These are phyloP conservation scores for Daldinia bambusicola DNA, from an alignment of 495 filamentous ascomycete genomes.

Conservation along the genomic window DNA sequence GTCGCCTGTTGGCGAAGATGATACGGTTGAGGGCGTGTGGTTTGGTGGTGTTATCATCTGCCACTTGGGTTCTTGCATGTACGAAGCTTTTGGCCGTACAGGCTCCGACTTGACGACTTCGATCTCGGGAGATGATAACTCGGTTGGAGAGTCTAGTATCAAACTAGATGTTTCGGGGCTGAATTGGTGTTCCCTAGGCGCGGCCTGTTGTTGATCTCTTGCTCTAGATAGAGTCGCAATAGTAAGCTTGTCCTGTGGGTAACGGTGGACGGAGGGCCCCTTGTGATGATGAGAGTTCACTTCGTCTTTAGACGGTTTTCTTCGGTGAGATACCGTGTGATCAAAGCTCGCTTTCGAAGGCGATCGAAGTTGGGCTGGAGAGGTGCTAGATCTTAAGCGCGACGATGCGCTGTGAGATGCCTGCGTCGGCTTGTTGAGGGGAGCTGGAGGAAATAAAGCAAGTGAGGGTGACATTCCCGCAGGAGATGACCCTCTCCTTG, in stretches of 20 bases:
- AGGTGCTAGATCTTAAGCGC: conserved; percentile 68
- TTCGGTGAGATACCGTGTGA: conserved; percentile 13
- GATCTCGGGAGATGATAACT: conserved; percentile 37
- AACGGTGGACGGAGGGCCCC: conserved; percentile 18
- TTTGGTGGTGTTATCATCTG: conserved; percentile 59
- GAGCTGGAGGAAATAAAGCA: conserved; percentile 70
- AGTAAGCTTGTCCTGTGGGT: conserved; percentile 40
- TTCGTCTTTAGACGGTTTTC: conserved; percentile 10
- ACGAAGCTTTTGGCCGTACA: conserved; percentile 44
- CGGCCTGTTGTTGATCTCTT: conserved; percentile 28
- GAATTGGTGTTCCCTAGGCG: conserved; percentile 46
- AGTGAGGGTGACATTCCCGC: conserved; percentile 66
- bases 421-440: conserved; percentile 51
- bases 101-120: conserved; percentile 43
- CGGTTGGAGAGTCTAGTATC: conserved; percentile 60
- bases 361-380: conserved; percentile 61
- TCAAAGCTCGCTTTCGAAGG: conserved; percentile 54
- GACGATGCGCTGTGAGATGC: conserved; percentile 51
- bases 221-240: conserved; percentile 36
- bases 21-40: conserved; percentile 44
- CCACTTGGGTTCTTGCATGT: conserved; percentile 60
- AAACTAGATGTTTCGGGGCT: conserved; percentile 56
- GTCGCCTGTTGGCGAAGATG: conserved; percentile 40
- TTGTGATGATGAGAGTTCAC: conserved; percentile 10
- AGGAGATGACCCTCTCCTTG: conserved; percentile 68